Evolutionary conservation across 495 filamentous ascomycete species (phyloP).

Genomic region (Hamigera avellanea): DNA sequence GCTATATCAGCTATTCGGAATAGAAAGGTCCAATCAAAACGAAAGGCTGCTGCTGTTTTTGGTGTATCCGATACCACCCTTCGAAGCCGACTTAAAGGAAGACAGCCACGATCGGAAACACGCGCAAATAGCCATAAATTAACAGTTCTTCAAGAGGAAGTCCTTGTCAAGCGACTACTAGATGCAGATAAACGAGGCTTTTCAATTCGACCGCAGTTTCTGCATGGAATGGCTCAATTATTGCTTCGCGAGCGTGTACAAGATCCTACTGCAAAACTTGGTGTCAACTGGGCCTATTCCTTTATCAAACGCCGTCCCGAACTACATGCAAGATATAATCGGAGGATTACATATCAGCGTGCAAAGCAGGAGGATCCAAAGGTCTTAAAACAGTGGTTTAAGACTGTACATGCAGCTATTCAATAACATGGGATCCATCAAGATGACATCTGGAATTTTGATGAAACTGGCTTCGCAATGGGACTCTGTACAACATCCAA

Average conservation of each 20-base stretch:
- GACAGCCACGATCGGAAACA: background rate
- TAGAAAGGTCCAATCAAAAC: too few species aligned
- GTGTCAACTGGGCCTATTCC: constrained; percentile 1
- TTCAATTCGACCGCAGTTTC: background rate
- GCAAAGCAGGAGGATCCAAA: constrained; percentile 4
- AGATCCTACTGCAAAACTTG: background rate
- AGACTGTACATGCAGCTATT: constrained; percentile 1
- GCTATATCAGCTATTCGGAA: too few species aligned
- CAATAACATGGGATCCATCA: background rate
- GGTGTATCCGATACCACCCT: background rate
- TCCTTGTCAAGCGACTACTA: too few species aligned
- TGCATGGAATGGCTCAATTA: background rate
- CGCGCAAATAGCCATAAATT: background rate
- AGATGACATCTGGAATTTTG: constrained; percentile 5
- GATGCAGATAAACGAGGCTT: background rate
- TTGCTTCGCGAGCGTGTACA: background rate
- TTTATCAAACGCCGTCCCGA: constrained; percentile 3
- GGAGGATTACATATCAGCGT: constrained; percentile 1
- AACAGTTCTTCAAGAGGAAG: too few species aligned
- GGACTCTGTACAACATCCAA: constrained; percentile 1
- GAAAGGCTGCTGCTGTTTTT: background rate
- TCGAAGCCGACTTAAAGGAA: background rate
- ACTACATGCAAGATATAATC: constrained; percentile 1
- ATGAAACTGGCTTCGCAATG: constrained; percentile 7
- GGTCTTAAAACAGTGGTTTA: constrained; percentile 5